Conservation (phyloP, 2,329 filamentous ascomycete species). For the Fusarium sp. region DNA sequence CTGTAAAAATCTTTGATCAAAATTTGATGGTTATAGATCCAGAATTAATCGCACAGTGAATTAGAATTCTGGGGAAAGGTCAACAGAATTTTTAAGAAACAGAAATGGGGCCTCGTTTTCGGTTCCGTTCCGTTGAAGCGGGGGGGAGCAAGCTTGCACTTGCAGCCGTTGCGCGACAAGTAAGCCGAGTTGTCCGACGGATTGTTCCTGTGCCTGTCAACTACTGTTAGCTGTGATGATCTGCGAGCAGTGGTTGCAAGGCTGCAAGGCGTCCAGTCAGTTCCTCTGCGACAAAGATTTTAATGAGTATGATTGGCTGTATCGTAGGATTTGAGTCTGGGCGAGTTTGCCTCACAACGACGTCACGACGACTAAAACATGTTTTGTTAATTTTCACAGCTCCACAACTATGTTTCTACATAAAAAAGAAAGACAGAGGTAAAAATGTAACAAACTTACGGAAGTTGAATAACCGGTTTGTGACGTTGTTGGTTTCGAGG, state of each 20-base stretch:
- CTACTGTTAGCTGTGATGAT: conserved; percentile 1
- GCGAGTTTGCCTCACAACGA: conserved; percentile 20
- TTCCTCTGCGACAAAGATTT: neutral
- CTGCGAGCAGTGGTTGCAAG: neutral
- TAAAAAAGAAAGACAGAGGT: neutral
- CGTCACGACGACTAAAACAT: conserved; percentile 26
- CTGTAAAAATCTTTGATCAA: conserved; percentile 2
- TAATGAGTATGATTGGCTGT: neutral
- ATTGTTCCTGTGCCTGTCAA: conserved; percentile 15
- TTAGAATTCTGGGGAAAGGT: conserved; percentile 27
- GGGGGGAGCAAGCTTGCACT: neutral
- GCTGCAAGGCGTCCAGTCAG: neutral
- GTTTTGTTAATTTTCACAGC: neutral
- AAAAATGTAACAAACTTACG: conserved; percentile 4
- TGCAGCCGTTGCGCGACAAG: conserved; percentile 5
- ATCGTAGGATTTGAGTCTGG: neutral
- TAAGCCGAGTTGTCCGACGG: conserved; percentile 8
- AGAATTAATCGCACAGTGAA: conserved; percentile 34
- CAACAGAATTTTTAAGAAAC: conserved; percentile 2
- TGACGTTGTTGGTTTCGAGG: conserved; percentile 13
- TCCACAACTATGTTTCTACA: conserved; percentile 4
- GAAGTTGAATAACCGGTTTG: conserved; percentile 16
- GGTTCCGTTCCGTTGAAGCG: neutral
- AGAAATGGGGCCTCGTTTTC: neutral
- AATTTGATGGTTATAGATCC: neutral